These are phyloP conservation scores for Podospora tetraspora DNA, from an alignment of 495 filamentous ascomycete species.

Conservation along the genomic window DNA sequence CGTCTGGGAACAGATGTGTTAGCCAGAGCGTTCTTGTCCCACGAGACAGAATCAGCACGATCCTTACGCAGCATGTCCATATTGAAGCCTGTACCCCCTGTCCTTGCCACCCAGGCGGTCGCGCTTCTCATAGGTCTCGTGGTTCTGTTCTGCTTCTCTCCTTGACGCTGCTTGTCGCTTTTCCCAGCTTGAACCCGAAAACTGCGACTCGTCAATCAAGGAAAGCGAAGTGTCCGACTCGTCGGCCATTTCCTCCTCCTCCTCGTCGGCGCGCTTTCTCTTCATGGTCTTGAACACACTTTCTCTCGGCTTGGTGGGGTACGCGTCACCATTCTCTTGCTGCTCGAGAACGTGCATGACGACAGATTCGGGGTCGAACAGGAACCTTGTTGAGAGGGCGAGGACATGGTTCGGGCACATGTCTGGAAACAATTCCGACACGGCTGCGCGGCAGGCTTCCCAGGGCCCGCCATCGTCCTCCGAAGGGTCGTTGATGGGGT, in stretches of 20 bases:
- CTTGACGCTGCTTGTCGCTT: neutral
- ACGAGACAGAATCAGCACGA: neutral
- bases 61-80: neutral
- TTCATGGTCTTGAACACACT: neutral
- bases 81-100: conserved; percentile 6
- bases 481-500: neutral
- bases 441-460: conserved; percentile 19
- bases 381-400: conserved; percentile 9
- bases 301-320: conserved; percentile 24
- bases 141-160: neutral
- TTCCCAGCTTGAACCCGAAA: neutral
- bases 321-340: conserved; percentile 29
- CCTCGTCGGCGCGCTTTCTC: neutral
- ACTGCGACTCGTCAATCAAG: too few relatives aligned
- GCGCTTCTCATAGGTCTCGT: conserved; percentile 12
- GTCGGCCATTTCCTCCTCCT: neutral
- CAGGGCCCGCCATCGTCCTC: neutral
- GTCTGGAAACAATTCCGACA: conserved; percentile 35
- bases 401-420: conserved; percentile 33
- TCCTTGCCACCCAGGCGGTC: neutral
- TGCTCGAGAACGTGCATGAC: conserved; percentile 30
- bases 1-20: conserved; percentile 13
- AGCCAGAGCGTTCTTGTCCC: neutral
- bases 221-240: neutral
- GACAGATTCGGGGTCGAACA: conserved; percentile 17